Percentiles rank a stretch among this genome's conserved stretches.
Conservation (phyloP, 2,329 filamentous ascomycete genomes). For the Pseudogymnoascus sp. region DNA sequence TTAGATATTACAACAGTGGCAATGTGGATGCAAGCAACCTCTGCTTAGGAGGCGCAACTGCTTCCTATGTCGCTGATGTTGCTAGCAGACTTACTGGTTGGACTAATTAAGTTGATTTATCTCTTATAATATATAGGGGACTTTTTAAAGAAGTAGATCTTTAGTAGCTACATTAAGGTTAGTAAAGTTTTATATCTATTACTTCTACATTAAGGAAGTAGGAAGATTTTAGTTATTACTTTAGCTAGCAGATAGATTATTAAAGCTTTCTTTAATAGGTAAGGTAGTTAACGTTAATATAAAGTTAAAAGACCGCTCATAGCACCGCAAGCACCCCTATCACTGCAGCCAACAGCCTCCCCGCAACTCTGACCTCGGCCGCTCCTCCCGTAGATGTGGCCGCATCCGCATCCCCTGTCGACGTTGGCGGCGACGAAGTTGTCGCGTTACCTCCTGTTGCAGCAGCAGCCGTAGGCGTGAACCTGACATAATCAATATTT, state of each 20-base stretch:
- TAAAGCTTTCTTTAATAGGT: too few relatives aligned
- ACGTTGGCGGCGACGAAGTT: background rate
- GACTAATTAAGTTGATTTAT: background rate
- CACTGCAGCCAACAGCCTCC: background rate
- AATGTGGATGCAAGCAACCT: background rate
- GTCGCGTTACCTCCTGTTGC: background rate
- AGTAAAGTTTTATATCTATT: too few relatives aligned
- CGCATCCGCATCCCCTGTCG: background rate
- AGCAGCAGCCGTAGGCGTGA: background rate
- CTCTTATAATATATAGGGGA: too few relatives aligned
- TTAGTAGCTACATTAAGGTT: too few relatives aligned
- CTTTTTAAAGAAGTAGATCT: too few relatives aligned
- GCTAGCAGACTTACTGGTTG: background rate
- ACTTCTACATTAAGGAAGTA: too few relatives aligned
- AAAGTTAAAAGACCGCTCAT: too few relatives aligned
- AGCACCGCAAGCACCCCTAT: background rate
- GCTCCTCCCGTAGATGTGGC: background rate
- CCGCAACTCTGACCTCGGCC: background rate
- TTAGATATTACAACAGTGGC: background rate
- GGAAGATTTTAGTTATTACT: too few relatives aligned
- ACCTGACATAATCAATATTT: background rate
- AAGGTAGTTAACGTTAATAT: too few relatives aligned
- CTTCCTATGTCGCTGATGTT: background rate
- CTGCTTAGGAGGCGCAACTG: background rate
- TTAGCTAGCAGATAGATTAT: too few relatives aligned